Evolutionary conservation across 177 flowering plant species (phyloP).

Genomic region (Telopea speciosissima): DNA sequence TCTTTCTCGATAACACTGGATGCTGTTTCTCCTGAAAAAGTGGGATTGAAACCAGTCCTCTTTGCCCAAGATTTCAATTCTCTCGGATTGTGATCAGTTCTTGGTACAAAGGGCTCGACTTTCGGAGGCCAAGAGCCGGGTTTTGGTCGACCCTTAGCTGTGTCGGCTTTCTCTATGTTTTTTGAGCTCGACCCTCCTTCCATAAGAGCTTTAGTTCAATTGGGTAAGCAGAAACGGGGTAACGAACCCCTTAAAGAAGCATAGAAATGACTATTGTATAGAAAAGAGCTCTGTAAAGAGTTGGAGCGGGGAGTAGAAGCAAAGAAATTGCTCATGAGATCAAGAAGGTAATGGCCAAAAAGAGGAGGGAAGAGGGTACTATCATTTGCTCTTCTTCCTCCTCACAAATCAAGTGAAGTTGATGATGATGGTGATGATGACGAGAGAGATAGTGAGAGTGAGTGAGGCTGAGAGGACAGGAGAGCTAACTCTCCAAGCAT

Average conservation of each 20-base stretch:
- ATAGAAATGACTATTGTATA: not conserved
- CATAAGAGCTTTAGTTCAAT: constrained; percentile 33
- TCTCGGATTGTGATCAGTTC: constrained; percentile 52
- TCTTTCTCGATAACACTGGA: constrained; percentile 26
- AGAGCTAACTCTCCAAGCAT: no score
- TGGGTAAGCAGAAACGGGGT: constrained; percentile 7
- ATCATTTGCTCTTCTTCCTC: not conserved
- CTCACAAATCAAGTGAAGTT: no score
- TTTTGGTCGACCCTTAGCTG: constrained; percentile 20
- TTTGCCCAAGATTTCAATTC: constrained; percentile 93
- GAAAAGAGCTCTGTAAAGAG: constrained; percentile 1
- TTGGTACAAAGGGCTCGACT: constrained; percentile 63
- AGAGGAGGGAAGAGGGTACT: not conserved
- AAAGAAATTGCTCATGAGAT: constrained; percentile 21
- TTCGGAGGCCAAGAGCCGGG: constrained; percentile 32
- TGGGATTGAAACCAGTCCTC: constrained; percentile 76
- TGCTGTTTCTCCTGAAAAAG: constrained; percentile 49
- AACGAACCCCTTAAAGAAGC: not conserved
- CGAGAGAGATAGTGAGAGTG: no score
- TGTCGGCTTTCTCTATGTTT: constrained; percentile 17
- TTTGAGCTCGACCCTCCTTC: constrained; percentile 57
- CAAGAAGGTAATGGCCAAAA: not conserved
- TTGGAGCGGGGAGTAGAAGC: constrained; percentile 23
- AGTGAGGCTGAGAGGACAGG: no score
- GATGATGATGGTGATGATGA: no score